phyloP scores from a whole-genome alignment of 2,329 filamentous ascomycete genomes.

The Venturia effusa region DNA sequence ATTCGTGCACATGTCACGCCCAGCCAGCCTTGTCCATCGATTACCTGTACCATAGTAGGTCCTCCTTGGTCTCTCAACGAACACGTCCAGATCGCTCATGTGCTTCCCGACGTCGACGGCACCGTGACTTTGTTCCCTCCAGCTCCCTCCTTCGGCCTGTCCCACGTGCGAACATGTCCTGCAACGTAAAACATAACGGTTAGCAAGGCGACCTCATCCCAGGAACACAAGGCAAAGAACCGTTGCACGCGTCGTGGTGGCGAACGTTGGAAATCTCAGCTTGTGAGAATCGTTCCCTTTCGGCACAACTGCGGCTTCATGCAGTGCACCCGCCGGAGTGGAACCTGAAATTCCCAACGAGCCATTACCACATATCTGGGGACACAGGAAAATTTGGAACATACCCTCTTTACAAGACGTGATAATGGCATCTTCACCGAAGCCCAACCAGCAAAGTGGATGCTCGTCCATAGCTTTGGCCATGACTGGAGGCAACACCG shows the following conservation, averaged over 20 bases:
- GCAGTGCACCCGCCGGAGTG: neutral
- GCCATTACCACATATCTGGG: neutral
- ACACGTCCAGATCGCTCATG: neutral
- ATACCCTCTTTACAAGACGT: slow-evolving; percentile 76
- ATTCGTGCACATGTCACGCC: neutral
- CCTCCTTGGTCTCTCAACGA: neutral
- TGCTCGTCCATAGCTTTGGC: slow-evolving; percentile 63
- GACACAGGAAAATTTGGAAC: slow-evolving; percentile 5
- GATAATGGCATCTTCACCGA: slow-evolving; percentile 85
- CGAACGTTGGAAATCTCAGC: neutral
- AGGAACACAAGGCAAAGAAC: neutral
- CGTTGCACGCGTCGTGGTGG: neutral
- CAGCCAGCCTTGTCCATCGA: neutral
- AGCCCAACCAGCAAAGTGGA: slow-evolving; percentile 82
- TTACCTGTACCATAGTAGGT: too few relatives aligned
- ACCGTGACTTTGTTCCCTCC: slow-evolving; percentile 20
- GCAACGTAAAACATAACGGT: slow-evolving; percentile 12
- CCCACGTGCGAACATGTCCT: slow-evolving; percentile 70
- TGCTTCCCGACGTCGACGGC: slow-evolving; percentile 19
- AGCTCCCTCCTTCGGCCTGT: slow-evolving; percentile 45
- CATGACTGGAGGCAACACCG: slow-evolving; percentile 83
- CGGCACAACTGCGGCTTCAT: neutral
- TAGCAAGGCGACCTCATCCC: neutral
- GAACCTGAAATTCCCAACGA: neutral
- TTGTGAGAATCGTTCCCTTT: neutral